phyloP scores from a whole-genome alignment of 2,329 filamentous ascomycete genomes.

The Chaetomium sp. region DNA sequence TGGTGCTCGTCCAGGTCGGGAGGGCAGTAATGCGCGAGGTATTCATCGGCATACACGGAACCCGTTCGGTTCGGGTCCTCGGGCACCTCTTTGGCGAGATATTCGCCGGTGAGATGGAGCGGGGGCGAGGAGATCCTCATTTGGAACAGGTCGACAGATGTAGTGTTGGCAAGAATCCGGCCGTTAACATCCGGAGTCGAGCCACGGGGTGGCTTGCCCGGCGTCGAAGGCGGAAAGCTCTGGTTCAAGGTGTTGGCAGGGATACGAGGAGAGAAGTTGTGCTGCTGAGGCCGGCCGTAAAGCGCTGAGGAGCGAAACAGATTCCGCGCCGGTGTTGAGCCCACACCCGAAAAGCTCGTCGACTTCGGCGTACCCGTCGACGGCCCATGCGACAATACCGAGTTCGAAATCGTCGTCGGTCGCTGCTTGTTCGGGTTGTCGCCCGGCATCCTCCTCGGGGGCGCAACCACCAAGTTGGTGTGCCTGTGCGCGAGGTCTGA shows the following conservation, averaged over 20 bases:
- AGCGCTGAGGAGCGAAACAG: conserved; percentile 29
- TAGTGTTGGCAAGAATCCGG: conserved; percentile 43
- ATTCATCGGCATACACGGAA: conserved; percentile 56
- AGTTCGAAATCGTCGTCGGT: conserved; percentile 8
- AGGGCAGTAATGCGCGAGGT: conserved; percentile 50
- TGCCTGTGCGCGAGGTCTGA: conserved; percentile 20
- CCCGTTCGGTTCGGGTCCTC: conserved; percentile 45
- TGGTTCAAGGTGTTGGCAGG: conserved; percentile 41
- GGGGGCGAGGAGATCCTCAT: conserved; percentile 55
- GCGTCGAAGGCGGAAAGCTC: conserved; percentile 42
- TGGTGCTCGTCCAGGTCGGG: conserved; percentile 52
- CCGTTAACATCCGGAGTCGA: conserved; percentile 42
- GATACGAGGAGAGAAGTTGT: conserved; percentile 40
- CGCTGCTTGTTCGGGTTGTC: conserved; percentile 25
- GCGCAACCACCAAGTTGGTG: conserved; percentile 5
- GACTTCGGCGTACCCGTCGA: conserved; percentile 14
- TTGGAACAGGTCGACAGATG: conserved; percentile 47
- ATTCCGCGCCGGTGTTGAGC: conserved; percentile 27
- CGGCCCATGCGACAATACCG: conserved; percentile 15
- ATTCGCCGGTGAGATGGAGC: conserved; percentile 49
- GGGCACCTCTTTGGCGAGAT: conserved; percentile 47
- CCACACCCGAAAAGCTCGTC: conserved; percentile 27
- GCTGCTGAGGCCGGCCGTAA: conserved; percentile 24
- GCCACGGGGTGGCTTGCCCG: conserved; percentile 38
- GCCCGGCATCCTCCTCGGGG: conserved; percentile 23